Evolutionary conservation across 1,284 basidiomycete genomes (phyloP), one percentile per base, ranked within the genome.

Genomic region (Porodaedalea pini): DNA sequence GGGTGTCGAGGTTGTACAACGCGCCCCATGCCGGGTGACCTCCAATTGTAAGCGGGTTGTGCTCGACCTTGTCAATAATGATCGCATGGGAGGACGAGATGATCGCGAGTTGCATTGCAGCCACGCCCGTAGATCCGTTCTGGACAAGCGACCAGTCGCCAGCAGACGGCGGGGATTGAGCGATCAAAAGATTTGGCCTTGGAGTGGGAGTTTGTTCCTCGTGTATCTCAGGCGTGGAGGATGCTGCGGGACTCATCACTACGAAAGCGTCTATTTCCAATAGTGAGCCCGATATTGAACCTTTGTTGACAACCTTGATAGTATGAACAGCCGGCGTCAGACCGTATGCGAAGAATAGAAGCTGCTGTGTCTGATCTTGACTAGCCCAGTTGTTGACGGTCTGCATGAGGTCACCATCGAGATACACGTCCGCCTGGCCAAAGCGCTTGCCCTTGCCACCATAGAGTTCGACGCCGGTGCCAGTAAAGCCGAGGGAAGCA

Each of bases 21-120:
- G 83, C 81, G 0, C 78, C 87, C 90, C 90, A 93, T 2, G 90
- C 89, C 13, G 88, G 85, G 64, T 88, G 86, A 1, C 86, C 85
- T 58, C 81, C 73, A 66, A 88, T 75, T 0, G 81, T 78, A 43
- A 92, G 74, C 7, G 87, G 86, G 66, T 93, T 93, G 67, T 90
- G 86, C 68, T 92, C 90, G 15, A 91, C 88, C 71, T 92, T 92
- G 77, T 92, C 90, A 37, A 92, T 68, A 59, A 92, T 78, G 57
- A 92, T 70, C 15, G 82, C 87, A 63, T 88, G 85, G n/a, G 77
- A 80, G 19, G 80, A 67, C 2, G 87, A 90, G 60, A 92, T 78
- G 59, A 93, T 73, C 2, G 77, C 75, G 52, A 92, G 68, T 67
- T 92, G 90, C 90, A 92, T 92, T 2, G 89, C 91, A 54, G 82